Evolutionary conservation across 306 rosid genomes (phyloP).

Genomic region (Prinsepia uniflora): DNA sequence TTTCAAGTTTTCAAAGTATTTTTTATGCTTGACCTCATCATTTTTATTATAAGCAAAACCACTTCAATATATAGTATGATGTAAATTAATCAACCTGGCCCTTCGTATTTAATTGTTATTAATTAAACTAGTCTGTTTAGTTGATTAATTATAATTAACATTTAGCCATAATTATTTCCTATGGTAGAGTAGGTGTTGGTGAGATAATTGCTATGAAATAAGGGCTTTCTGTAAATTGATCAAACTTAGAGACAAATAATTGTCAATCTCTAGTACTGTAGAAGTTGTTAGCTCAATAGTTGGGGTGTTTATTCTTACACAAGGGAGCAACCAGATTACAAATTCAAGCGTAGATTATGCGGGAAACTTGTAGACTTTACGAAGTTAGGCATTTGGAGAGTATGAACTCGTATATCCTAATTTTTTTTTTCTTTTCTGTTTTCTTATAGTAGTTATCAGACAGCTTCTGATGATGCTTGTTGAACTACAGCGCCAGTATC

Average conservation of each 20-base stretch:
- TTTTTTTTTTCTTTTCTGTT: neutral
- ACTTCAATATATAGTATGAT: neutral
- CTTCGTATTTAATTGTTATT: neutral
- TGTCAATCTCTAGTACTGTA: neutral
- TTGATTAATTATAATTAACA: neutral
- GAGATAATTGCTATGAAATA: neutral
- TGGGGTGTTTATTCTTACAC: neutral
- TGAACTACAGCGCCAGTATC: neutral
- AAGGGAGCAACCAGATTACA: neutral
- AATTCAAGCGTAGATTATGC: neutral
- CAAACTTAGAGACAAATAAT: neutral
- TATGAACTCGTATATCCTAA: conserved; percentile 5
- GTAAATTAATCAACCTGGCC: neutral
- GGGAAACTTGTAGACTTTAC: neutral
- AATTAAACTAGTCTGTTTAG: neutral
- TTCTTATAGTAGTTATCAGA: neutral
- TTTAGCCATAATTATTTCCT: neutral
- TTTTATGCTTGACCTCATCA: neutral
- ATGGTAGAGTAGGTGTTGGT: neutral
- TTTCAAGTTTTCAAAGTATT: conserved; percentile 11
- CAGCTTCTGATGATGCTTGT: conserved; percentile 6
- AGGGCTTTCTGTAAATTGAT: neutral
- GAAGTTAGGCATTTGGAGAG: conserved; percentile 1
- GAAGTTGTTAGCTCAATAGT: neutral
- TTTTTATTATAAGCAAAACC: neutral